Percentiles rank a stretch among this genome's conserved stretches.
Conservation (phyloP, 495 filamentous ascomycete species). For the Tetracladium setigerum region DNA sequence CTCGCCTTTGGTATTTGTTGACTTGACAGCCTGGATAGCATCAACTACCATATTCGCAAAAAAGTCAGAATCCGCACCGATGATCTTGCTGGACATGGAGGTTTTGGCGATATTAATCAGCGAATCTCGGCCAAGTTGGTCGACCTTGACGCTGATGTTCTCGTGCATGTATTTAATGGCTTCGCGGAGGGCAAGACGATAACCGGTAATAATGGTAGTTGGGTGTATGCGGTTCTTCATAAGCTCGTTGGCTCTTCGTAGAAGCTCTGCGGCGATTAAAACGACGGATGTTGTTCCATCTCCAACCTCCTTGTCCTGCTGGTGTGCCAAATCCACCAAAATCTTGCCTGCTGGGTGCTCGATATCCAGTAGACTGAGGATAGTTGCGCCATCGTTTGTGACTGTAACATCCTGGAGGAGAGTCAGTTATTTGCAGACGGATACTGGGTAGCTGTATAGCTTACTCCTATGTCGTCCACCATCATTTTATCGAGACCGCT, state of each 20-base stretch:
- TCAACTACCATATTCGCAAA: slow-evolving; percentile 96
- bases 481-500: slow-evolving; percentile 99
- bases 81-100: slow-evolving; percentile 99
- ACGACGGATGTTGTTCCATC: slow-evolving; percentile 98
- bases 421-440: slow-evolving; percentile 9
- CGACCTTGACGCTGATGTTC: slow-evolving; percentile 92
- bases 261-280: slow-evolving; percentile 91
- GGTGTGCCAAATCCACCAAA: slow-evolving; percentile 91
- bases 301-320: slow-evolving; percentile 98
- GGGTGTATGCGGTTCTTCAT: slow-evolving; percentile 99
- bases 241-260: slow-evolving; percentile 90
- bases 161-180: slow-evolving; percentile 99
- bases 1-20: slow-evolving; percentile 81
- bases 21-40: slow-evolving; percentile 92
- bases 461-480: slow-evolving; percentile 97
- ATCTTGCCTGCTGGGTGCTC: slow-evolving; percentile 99
- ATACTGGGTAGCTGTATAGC: slow-evolving; percentile 22
- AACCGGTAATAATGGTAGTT: slow-evolving; percentile 98
- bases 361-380: slow-evolving; percentile 87
- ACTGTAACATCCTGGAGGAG: slow-evolving; percentile 84
- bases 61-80: slow-evolving; percentile 92
- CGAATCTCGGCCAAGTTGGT: slow-evolving; percentile 79
- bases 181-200: slow-evolving; percentile 89
- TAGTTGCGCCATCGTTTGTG: slow-evolving; percentile 97
- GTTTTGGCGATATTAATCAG: slow-evolving; percentile 95